phyloP scores from a whole-genome alignment of 73 alveolate species.

The Diophrys sp. region DNA sequence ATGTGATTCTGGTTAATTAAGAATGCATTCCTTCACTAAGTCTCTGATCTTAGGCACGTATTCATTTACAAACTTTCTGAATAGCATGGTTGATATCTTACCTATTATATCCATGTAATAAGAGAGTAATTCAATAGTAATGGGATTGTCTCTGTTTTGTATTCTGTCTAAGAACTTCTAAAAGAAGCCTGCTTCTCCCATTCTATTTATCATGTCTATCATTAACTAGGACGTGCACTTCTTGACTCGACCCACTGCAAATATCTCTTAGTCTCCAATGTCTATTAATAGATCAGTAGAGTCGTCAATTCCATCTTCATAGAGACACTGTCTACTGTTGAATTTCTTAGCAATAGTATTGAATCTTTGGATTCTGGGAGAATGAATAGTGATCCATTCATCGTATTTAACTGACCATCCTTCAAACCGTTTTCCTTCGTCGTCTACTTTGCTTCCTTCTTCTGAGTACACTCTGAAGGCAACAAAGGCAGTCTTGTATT shows the following conservation, averaged over 20 bases:
- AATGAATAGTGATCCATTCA: conserved; percentile 73
- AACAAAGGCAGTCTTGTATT: conserved; percentile 23
- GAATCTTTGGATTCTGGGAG: conserved; percentile 59
- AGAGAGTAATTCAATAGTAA: conserved; percentile 54
- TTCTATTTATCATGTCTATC: conserved; percentile 50
- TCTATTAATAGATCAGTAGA: conserved; percentile 52
- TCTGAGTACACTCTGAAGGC: conserved; percentile 76
- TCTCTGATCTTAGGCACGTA: conserved; percentile 52
- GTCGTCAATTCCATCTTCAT: conserved; percentile 62
- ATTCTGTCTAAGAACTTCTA: conserved; percentile 56
- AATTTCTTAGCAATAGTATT: conserved; percentile 40
- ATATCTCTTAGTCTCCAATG: conserved; percentile 24
- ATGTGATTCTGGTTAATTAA: conserved; percentile 57
- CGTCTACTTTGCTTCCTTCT: conserved; percentile 69
- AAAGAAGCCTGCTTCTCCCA: conserved; percentile 68
- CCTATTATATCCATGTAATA: conserved; percentile 59
- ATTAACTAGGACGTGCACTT: conserved; percentile 62
- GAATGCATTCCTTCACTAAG: conserved; percentile 53
- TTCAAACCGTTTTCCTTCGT: conserved; percentile 54
- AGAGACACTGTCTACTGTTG: conserved; percentile 7
- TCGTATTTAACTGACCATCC: conserved; percentile 86
- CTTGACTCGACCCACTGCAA: conserved; percentile 66
- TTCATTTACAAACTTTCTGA: conserved; percentile 46
- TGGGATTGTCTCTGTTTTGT: conserved; percentile 27
- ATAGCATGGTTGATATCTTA: conserved; percentile 46